Conservation (phyloP, 2,329 filamentous ascomycete genomes). For the Graphium sp. region DNA sequence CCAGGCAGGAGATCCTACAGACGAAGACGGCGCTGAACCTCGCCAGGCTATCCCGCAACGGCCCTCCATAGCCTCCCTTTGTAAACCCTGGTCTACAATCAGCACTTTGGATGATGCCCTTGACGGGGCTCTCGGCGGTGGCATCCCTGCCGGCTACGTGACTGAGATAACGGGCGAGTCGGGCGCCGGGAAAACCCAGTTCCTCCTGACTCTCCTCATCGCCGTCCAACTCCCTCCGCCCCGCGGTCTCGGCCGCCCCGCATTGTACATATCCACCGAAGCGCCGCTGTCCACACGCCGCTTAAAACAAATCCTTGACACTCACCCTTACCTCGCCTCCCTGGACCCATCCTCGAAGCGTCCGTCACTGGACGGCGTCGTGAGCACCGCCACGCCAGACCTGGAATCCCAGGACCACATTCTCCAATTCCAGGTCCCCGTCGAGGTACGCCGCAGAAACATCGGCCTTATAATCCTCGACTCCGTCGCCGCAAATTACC, state of each 20-base stretch:
- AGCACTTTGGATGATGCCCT: conserved; percentile 65
- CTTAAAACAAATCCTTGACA: conserved; percentile 59
- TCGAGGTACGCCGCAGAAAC: conserved; percentile 58
- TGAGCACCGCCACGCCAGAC: conserved; percentile 72
- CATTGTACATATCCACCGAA: conserved; percentile 90
- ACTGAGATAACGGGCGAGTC: conserved; percentile 89
- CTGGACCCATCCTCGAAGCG: conserved; percentile 10
- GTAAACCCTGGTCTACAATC: conserved; percentile 37
- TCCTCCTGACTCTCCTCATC: conserved; percentile 72
- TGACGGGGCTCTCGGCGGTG: conserved; percentile 56
- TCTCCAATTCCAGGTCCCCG: conserved; percentile 77
- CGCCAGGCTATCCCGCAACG: too few relatives aligned
- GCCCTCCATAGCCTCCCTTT: too few relatives aligned
- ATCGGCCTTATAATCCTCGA: conserved; percentile 77
- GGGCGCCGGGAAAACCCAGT: conserved; percentile 87
- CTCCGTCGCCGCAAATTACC: conserved; percentile 88
- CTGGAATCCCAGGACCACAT: conserved; percentile 94
- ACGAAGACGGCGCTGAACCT: not conserved
- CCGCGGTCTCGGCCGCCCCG: conserved; percentile 51
- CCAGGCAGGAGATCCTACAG: not conserved
- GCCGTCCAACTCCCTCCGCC: conserved; percentile 67
- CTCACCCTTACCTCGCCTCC: conserved; percentile 41
- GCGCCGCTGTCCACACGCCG: conserved; percentile 67
- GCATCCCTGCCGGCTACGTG: conserved; percentile 64
- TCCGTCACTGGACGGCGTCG: conserved; percentile 58